Percentiles rank a stretch among this genome's conserved stretches.
Evolutionary conservation across 2,329 filamentous ascomycete genomes (phyloP).

Genomic region (Hortaea sp.): DNA sequence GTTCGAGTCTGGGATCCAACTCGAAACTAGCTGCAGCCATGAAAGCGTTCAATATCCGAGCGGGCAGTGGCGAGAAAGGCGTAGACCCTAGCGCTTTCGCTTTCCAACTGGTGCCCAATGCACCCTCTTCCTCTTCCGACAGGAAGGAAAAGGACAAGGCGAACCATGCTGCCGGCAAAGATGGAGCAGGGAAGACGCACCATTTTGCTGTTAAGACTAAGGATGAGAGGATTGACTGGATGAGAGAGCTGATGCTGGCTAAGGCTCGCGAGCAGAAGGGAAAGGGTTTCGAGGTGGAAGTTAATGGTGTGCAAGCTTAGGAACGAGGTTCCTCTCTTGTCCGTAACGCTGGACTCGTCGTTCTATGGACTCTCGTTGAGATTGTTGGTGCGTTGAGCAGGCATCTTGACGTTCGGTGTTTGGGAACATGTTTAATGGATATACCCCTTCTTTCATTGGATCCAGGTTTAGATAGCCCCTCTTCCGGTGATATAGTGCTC

Average conservation of each 20-base stretch:
- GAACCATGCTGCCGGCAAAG: slow-evolving; percentile 15
- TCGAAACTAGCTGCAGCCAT: slow-evolving; percentile 82
- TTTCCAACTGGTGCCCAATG: slow-evolving; percentile 71
- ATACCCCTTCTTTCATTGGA: too few species aligned
- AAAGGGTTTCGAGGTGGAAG: slow-evolving; percentile 70
- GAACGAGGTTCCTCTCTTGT: too few species aligned
- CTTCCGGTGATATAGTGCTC: too few species aligned
- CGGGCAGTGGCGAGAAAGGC: slow-evolving; percentile 33
- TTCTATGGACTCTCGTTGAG: too few species aligned
- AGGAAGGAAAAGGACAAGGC: slow-evolving; percentile 25
- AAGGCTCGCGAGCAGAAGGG: slow-evolving; percentile 79
- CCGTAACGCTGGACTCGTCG: too few species aligned
- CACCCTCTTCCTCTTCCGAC: slow-evolving; percentile 26
- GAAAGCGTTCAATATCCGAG: slow-evolving; percentile 59
- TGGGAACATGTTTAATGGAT: too few species aligned
- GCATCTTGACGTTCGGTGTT: too few species aligned
- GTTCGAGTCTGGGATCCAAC: slow-evolving; percentile 62
- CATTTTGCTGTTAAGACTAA: slow-evolving; percentile 84
- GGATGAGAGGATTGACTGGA: slow-evolving; percentile 94
- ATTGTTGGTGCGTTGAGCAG: too few species aligned
- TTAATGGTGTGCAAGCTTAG: slow-evolving; percentile 49
- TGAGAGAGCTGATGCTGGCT: slow-evolving; percentile 84
- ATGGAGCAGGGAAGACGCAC: slow-evolving; percentile 56
- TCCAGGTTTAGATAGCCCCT: too few species aligned
- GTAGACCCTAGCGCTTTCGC: slow-evolving; percentile 49